Conservation (phyloP, 495 filamentous ascomycete genomes). For the Tuber microsphaerosporum region DNA sequence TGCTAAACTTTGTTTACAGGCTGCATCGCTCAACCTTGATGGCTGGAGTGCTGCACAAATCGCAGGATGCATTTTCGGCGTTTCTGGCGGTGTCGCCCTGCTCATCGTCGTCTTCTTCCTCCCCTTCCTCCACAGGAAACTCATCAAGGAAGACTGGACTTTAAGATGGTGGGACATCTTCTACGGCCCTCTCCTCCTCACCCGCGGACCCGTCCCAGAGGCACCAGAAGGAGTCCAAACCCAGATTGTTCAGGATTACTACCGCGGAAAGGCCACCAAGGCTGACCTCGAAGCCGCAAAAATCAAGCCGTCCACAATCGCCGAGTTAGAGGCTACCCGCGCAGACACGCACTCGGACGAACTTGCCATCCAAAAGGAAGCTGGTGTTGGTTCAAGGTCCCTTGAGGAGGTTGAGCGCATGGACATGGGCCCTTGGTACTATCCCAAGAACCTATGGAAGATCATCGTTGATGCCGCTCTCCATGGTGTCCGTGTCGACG, state of each 20-base stretch:
- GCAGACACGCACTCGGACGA: conserved; percentile 32
- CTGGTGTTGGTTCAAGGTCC: conserved; percentile 26
- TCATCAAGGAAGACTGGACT: conserved; percentile 52
- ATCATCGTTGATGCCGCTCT: conserved; percentile 48
- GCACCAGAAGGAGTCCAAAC: conserved; percentile 44
- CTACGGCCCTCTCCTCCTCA: conserved; percentile 52
- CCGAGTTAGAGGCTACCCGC: conserved; percentile 25
- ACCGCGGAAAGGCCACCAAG: conserved; percentile 47
- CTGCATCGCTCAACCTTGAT: conserved; percentile 46
- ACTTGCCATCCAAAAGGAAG: background rate
- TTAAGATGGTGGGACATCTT: conserved; percentile 54
- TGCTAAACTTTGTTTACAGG: conserved; percentile 17
- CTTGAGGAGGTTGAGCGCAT: conserved; percentile 30
- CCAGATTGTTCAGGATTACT: conserved; percentile 51
- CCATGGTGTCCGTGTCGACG: conserved; percentile 57
- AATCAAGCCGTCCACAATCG: conserved; percentile 19
- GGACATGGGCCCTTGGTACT: conserved; percentile 43
- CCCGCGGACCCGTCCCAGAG: conserved; percentile 49
- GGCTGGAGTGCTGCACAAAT: conserved; percentile 50
- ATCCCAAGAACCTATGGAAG: conserved; percentile 45
- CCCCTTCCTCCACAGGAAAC: conserved; percentile 56
- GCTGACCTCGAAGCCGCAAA: conserved; percentile 47
- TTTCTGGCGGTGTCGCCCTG: conserved; percentile 51
- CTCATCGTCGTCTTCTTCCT: conserved; percentile 55
- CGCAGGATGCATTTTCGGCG: conserved; percentile 54